Base-by-base conservation (phyloP, 2,329 filamentous ascomycete species). In the Sclerotiophoma versabilis region DNA sequence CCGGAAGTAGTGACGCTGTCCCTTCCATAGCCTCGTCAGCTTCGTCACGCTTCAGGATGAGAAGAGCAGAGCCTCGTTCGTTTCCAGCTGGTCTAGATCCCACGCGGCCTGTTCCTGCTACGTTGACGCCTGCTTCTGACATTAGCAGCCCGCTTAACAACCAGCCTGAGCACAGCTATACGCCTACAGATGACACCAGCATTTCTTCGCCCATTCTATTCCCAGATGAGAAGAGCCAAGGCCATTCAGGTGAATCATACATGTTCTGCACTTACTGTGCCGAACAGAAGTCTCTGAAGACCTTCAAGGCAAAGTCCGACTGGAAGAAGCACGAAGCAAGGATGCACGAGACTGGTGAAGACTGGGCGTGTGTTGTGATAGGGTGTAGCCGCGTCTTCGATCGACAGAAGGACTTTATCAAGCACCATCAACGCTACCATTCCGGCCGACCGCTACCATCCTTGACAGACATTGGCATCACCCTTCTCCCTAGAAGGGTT, bases 241-340 rank as follows among this genome's bases (percentile, higher is more conserved):
- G 56, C 32, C 69, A 64, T 29, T 49, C 64, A 1, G 70, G 70
- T 3, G 71, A 74, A 14, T 66, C 71, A 5, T 71, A 65, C 64
- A 72, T 73, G 70, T 75, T 75, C 43, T 75, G 72, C 53, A 75
- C 72, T 1, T 75, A 73, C 44, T 75, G 72, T 46, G 69, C 72
- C 38, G 72, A 75, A 36, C 60, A 65, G 15, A 72, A 73, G 45
- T 64, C 59, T 12, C 46, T 68, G 27, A 75, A 74, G 49, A 74
- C 71, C 0, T 75, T 74, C 64, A 72, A 73, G 42, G 72, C 71
- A 8, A 75, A 75, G 45, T 75, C 72, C 1, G 73, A 75, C 41
- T 75, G 73, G 73, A 75, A 75, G 53, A 74, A 74, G 47, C 73
- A 75, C 20, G 73, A 75, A 45, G 73, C 71, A 64, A 65, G 70